phyloP scores from a whole-genome alignment of 1,139 yeast species.

The Pichia sp. region DNA sequence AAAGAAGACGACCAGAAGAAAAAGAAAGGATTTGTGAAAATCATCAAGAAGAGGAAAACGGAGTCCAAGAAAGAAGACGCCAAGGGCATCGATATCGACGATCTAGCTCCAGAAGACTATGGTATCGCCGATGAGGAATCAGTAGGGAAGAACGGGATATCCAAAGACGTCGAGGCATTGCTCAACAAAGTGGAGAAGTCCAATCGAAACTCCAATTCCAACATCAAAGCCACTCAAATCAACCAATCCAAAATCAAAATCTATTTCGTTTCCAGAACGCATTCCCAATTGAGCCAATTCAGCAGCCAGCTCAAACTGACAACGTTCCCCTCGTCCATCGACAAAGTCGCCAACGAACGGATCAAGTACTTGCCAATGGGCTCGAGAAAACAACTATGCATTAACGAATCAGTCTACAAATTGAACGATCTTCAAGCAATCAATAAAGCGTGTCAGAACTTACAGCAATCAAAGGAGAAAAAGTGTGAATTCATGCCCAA shows the following conservation, averaged over 20 bases:
- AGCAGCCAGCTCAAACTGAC: constrained; percentile 70
- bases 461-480: constrained; percentile 47
- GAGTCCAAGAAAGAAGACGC: neutral
- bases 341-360: constrained; percentile 40
- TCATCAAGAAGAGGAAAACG: constrained; percentile 15
- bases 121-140: constrained; percentile 33
- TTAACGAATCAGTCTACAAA: constrained; percentile 55
- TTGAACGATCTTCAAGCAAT: constrained; percentile 52
- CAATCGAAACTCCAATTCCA: neutral
- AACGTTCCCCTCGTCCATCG: constrained; percentile 60
- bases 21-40: constrained; percentile 14
- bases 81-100: constrained; percentile 26
- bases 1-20: neutral
- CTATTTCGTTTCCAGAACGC: constrained; percentile 82
- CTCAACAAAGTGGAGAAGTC: constrained; percentile 38
- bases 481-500: constrained; percentile 55
- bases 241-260: constrained; percentile 49
- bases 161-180: constrained; percentile 44
- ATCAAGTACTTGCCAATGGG: constrained; percentile 68
- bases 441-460: constrained; percentile 80
- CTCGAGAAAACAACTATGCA: constrained; percentile 84
- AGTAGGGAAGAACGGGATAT: constrained; percentile 27
- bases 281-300: constrained; percentile 84
- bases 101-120: constrained; percentile 44
- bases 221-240: constrained; percentile 13